Conservation (phyloP, 2,329 filamentous ascomycete genomes). For the Phyllosticta citribraziliensis region DNA sequence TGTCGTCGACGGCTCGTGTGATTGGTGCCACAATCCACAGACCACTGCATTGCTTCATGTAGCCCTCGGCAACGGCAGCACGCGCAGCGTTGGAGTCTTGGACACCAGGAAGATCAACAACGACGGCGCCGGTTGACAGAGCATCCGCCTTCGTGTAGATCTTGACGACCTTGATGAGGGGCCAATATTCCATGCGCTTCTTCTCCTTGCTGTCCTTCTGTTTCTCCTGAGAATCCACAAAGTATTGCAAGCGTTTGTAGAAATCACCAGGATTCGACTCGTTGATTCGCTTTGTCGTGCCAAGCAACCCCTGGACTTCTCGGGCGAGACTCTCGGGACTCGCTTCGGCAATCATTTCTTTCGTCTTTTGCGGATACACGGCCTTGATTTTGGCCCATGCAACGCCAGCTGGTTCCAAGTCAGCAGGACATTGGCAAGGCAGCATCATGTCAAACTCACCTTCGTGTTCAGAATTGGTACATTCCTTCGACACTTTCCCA, state of each 20-base stretch:
- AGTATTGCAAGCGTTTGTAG: conserved; percentile 37
- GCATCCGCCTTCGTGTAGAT: conserved; percentile 42
- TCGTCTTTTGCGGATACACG: conserved; percentile 36
- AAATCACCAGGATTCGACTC: conserved; percentile 32
- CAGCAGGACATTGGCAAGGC: background rate
- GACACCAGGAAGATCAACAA: conserved; percentile 51
- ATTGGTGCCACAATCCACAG: conserved; percentile 57
- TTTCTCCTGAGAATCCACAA: conserved; percentile 48
- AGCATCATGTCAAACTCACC: background rate
- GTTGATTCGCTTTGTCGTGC: conserved; percentile 33
- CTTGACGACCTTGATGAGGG: conserved; percentile 45
- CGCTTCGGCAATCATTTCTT: conserved; percentile 28
- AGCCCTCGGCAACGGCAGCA: conserved; percentile 46
- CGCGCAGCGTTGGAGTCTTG: conserved; percentile 52
- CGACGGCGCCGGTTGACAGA: conserved; percentile 44
- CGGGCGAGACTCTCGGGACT: conserved; percentile 19
- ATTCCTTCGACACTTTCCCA: conserved; percentile 31
- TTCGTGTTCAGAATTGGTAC: background rate
- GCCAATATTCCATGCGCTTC: conserved; percentile 35
- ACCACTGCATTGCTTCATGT: conserved; percentile 51
- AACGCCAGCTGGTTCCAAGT: conserved; percentile 25
- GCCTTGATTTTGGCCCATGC: conserved; percentile 44
- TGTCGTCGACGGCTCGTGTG: conserved; percentile 50
- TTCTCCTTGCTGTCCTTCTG: conserved; percentile 22
- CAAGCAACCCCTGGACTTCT: conserved; percentile 33